Conservation (phyloP, 345 rosid genomes). For the Eucalyptus erythrocorys region DNA sequence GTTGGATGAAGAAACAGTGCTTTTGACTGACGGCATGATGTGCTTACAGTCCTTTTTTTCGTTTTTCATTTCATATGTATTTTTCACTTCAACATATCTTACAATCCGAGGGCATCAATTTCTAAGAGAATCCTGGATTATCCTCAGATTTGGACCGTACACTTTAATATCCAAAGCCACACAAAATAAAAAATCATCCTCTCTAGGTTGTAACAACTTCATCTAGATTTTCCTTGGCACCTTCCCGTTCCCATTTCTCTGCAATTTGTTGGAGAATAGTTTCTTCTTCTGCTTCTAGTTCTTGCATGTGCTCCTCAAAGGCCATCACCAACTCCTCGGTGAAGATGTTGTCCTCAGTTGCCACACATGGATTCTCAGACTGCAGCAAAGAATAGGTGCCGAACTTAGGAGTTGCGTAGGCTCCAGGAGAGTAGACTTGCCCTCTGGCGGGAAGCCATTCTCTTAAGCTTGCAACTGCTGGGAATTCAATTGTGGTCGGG, state of each 20-base stretch:
- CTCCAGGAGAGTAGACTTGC: constrained; percentile 11
- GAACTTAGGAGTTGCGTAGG: constrained; percentile 24
- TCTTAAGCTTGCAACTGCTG: constrained; percentile 6
- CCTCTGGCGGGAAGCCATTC: constrained; percentile 13
- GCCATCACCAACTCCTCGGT: constrained; percentile 19
- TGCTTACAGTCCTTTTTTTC: background rate
- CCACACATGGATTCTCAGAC: background rate
- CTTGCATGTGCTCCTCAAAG: constrained; percentile 18
- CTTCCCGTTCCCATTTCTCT: constrained; percentile 3
- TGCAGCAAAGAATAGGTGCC: constrained; percentile 3
- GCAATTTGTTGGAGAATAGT: constrained; percentile 13
- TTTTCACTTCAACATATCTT: background rate
- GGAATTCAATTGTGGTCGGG: constrained; percentile 13
- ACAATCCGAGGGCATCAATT: background rate
- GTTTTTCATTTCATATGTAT: background rate
- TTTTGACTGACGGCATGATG: background rate
- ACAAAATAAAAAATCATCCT: background rate
- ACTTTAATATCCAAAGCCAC: background rate
- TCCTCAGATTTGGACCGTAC: background rate
- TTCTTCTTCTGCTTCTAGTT: constrained; percentile 31
- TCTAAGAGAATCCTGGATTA: background rate
- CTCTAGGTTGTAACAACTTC: background rate
- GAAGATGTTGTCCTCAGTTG: constrained; percentile 1
- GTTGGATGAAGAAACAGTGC: background rate
- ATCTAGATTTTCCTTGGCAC: background rate